A percentile compares a stretch with the other conserved stretches of the same genome.
phyloP scores from a whole-genome alignment of 1,284 basidiomycete genomes.

The Tausonia pullulans region DNA sequence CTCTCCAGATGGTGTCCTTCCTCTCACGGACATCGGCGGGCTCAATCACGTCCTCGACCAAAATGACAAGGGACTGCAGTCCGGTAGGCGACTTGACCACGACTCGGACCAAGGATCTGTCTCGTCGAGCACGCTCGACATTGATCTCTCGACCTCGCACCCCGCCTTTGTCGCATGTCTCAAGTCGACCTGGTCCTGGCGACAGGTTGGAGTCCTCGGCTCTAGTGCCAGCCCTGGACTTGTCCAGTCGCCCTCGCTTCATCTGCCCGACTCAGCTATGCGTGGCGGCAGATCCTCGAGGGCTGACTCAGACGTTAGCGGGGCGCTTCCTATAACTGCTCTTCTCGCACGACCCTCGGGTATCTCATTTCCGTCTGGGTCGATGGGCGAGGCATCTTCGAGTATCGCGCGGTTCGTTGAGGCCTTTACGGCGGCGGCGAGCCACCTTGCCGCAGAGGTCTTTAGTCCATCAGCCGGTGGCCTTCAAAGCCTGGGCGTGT shows the following conservation, averaged over 20 bases:
- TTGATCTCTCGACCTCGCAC: conserved; percentile 35
- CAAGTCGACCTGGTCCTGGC: conserved; percentile 37
- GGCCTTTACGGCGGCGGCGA: conserved; percentile 29
- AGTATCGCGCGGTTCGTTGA: conserved; percentile 29
- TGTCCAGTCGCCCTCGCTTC: neutral
- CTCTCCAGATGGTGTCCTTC: conserved; percentile 36
- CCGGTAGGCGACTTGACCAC: neutral
- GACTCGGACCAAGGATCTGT: neutral
- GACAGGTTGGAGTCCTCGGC: conserved; percentile 18
- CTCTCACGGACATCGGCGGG: conserved; percentile 35
- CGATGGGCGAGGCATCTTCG: neutral
- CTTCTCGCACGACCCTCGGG: neutral
- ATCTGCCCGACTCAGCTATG: neutral
- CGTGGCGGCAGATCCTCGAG: neutral
- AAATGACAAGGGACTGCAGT: too few species aligned
- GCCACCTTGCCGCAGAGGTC: conserved; percentile 28
- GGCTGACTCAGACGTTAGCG: neutral
- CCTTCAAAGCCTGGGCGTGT: conserved; percentile 29
- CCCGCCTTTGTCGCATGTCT: conserved; percentile 38
- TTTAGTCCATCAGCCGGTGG: neutral
- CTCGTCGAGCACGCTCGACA: conserved; percentile 28
- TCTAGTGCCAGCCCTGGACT: neutral
- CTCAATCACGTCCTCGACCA: conserved; percentile 11
- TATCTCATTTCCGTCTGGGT: neutral
- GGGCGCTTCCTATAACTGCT: neutral